Conservation (phyloP, 2,329 filamentous ascomycete genomes). For the Coniochaeta pulveracea region DNA sequence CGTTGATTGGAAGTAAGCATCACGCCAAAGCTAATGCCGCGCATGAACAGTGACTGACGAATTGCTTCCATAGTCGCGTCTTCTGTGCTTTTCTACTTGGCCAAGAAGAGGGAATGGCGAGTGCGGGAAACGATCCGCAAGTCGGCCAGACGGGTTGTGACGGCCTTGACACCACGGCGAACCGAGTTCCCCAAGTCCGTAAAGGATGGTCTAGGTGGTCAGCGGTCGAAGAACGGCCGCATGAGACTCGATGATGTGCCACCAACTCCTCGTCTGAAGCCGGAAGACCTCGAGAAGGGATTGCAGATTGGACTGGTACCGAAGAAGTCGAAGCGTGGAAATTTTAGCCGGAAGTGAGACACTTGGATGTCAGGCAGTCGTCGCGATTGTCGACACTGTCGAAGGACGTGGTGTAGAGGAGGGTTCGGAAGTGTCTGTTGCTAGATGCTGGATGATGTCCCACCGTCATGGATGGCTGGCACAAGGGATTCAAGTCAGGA, state of each 20-base stretch:
- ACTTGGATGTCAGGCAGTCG: neutral
- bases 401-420: too few species aligned
- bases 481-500: neutral
- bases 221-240: conserved; percentile 19
- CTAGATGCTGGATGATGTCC: neutral
- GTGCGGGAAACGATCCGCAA: conserved; percentile 60
- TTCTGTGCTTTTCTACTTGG: conserved; percentile 62
- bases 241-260: conserved; percentile 44
- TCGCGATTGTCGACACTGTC: too few species aligned
- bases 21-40: conserved; percentile 5
- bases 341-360: conserved; percentile 21
- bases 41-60: neutral
- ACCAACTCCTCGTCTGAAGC: conserved; percentile 42
- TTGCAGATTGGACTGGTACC: conserved; percentile 22
- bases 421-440: neutral
- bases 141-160: conserved; percentile 52
- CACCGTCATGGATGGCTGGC: neutral
- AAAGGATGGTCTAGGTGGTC: conserved; percentile 25
- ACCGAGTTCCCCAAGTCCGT: conserved; percentile 48
- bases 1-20: conserved; percentile 53
- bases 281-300: conserved; percentile 50
- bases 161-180: conserved; percentile 49
- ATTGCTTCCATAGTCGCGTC: conserved; percentile 42
- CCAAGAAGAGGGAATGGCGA: conserved; percentile 79
- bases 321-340: conserved; percentile 22